Evolutionary conservation across 1,284 basidiomycete genomes (phyloP), one percentile per base, ranked within the genome.

Genomic region (Fomitopsis betulina): DNA sequence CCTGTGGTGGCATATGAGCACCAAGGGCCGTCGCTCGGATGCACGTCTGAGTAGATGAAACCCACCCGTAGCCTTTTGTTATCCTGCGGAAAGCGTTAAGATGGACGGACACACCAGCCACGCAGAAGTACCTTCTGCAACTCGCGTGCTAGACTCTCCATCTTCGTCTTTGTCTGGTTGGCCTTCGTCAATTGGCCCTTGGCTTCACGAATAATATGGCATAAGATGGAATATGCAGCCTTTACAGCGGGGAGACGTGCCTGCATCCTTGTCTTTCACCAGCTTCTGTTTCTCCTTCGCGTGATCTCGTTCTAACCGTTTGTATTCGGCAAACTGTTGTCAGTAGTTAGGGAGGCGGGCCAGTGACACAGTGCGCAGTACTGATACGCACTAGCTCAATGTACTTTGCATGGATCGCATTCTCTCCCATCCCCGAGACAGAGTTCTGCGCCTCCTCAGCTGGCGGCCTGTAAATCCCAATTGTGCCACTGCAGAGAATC

Each of bases 211-310:
- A 45, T 59, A 65, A 45, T 54, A 21, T 55, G 53, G 12, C 32
- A 42, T 21, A 58, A 15, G 45, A 55, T 47, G 59, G 45, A 1
- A n/a, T 42, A 51, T 10, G 51, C 25, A 33, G 23, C 13, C 17
- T 25, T n/a, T 62, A 42, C 62, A 30, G 49, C 42, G 61, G n/a
- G 56, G 50, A 38, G 49, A 74, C 80, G 59, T 64, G 91, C 89
- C 89, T 63, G 89, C 84, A 74, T 93, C 90, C 75, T 92, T 92
- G 78, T 93, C 90, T 75, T 93, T 93, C 54, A 83, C 79, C 40
- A 93, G 76, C 69, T 93, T 93, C 76, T 93, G 90, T 72, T 89
- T 91, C 77, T 93, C 90, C 75, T 90, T 93, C 55, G 90, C 86
- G 68, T 92, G 88, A 68, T 93, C 91, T 61, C 91, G 81, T 72